Evolutionary conservation across 2,329 filamentous ascomycete species (phyloP).

Genomic region (Fusarium setosum): DNA sequence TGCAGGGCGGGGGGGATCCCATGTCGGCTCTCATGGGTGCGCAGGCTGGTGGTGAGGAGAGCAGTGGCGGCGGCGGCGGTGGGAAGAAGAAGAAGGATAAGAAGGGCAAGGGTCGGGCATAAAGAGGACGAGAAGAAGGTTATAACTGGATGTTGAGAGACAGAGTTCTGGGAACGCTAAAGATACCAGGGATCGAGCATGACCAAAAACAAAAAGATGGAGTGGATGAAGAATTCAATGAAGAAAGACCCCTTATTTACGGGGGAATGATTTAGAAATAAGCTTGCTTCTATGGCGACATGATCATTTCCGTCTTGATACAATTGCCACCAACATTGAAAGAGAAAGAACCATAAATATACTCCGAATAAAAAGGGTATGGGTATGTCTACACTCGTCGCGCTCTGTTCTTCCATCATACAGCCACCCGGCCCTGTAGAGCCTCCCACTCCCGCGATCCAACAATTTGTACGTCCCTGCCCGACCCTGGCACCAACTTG

Average conservation of each 20-base stretch:
- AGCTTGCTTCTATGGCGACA: constrained; percentile 24
- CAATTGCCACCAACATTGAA: constrained; percentile 26
- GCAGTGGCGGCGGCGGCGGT: constrained; percentile 43
- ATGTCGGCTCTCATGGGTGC: constrained; percentile 58
- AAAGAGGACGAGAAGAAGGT: constrained; percentile 8
- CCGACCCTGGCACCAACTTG: constrained; percentile 54
- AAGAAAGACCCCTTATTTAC: constrained; percentile 5
- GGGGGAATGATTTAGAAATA: constrained; percentile 15
- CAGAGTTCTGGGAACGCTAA: constrained; percentile 25
- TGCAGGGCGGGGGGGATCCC: constrained; percentile 67
- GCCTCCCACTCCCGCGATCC: constrained; percentile 67
- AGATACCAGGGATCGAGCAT: constrained; percentile 34
- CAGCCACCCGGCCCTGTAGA: constrained; percentile 55
- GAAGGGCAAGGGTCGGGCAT: constrained; percentile 57
- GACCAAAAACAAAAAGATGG: constrained; percentile 32
- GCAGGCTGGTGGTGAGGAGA: constrained; percentile 44
- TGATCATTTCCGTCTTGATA: constrained; percentile 26
- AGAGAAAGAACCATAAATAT: constrained; percentile 22
- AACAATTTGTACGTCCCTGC: constrained; percentile 61
- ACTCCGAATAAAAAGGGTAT: constrained; percentile 7
- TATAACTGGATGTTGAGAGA: too few species aligned
- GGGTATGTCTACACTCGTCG: constrained; percentile 38
- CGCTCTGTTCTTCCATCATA: constrained; percentile 41
- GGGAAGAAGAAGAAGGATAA: constrained; percentile 61
- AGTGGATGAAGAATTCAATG: constrained; percentile 26